These are phyloP conservation scores for Eremothecium gossypii DNA, from an alignment of 1,139 yeast species.

Conservation along the genomic window DNA sequence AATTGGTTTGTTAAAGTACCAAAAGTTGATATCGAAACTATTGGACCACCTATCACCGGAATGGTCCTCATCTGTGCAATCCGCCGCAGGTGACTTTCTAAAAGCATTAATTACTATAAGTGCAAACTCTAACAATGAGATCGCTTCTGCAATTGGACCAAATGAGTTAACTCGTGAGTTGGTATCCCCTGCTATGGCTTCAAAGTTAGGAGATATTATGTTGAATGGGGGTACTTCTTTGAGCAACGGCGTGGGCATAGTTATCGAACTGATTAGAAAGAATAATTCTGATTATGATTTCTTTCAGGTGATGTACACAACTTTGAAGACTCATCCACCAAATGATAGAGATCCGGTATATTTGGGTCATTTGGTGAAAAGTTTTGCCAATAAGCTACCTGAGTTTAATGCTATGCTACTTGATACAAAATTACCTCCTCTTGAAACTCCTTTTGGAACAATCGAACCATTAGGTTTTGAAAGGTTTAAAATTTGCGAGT, in stretches of 20 bases:
- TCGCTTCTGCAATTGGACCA: conserved; percentile 86
- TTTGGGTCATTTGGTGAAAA: conserved; percentile 73
- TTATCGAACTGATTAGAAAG: conserved; percentile 89
- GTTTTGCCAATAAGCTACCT: conserved; percentile 69
- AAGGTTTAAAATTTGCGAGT: conserved; percentile 89
- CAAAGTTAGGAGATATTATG: conserved; percentile 70
- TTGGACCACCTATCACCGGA: conserved; percentile 43
- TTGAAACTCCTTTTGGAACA: conserved; percentile 64
- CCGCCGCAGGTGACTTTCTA: conserved; percentile 90
- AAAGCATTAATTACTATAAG: conserved; percentile 91
- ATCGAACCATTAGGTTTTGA: conserved; percentile 94
- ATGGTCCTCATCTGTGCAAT: conserved; percentile 56
- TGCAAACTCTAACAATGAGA: conserved; percentile 70
- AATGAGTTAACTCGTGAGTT: conserved; percentile 88
- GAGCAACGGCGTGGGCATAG: conserved; percentile 92
- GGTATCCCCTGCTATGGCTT: conserved; percentile 63
- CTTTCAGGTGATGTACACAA: conserved; percentile 77
- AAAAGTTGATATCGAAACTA: conserved; percentile 43
- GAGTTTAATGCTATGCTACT: conserved; percentile 53
- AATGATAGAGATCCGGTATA: conserved; percentile 91
- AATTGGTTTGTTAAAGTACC: conserved; percentile 43
- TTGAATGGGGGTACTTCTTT: conserved; percentile 83
- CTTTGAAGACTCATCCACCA: conserved; percentile 90
- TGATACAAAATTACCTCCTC: conserved; percentile 29
- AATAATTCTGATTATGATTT: conserved; percentile 93